Conservation (phyloP, 208 protist genomes). For the Trypanosoma lewisi region DNA sequence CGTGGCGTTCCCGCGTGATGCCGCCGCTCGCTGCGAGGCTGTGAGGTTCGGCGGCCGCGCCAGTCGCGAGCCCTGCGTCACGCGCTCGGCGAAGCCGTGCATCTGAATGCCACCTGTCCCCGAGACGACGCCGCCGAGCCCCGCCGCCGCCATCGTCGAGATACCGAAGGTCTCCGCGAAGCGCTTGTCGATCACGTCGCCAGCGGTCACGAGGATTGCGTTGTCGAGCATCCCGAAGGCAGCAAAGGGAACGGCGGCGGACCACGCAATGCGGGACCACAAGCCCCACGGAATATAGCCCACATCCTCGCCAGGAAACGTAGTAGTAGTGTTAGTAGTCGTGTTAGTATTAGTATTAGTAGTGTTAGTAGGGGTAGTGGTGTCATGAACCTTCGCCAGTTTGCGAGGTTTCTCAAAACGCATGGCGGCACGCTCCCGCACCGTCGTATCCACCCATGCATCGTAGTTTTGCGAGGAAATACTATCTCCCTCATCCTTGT, state of each 20-base stretch:
- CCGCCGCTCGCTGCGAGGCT: conserved; percentile 42
- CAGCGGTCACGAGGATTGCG: conserved; percentile 67
- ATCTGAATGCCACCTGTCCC: conserved; percentile 85
- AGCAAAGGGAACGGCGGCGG: conserved; percentile 70
- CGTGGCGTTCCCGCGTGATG: conserved; percentile 35
- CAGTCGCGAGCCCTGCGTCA: conserved; percentile 29
- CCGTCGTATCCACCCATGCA: conserved; percentile 48
- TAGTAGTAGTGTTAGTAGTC: not conserved
- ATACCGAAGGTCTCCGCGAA: conserved; percentile 58
- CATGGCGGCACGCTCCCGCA: conserved; percentile 28
- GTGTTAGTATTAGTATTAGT: not conserved
- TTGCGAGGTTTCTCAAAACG: not conserved
- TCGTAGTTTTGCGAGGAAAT: conserved; percentile 81
- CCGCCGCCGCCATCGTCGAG: conserved; percentile 75
- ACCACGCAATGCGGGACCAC: conserved; percentile 42
- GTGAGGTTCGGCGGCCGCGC: conserved; percentile 54
- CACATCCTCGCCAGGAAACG: conserved; percentile 1
- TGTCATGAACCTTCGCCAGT: not conserved
- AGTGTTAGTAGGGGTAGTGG: not conserved
- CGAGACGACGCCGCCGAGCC: conserved; percentile 77
- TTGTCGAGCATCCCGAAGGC: conserved; percentile 89
- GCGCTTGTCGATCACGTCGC: conserved; percentile 75
- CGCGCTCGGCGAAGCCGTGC: conserved; percentile 81
- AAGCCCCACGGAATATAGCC: conserved; percentile 51
- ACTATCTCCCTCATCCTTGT: conserved; percentile 63